These are phyloP conservation scores for Gryganskiella cystojenkinii DNA, from an alignment of 192 early-diverging fungal species.

Conservation along the genomic window DNA sequence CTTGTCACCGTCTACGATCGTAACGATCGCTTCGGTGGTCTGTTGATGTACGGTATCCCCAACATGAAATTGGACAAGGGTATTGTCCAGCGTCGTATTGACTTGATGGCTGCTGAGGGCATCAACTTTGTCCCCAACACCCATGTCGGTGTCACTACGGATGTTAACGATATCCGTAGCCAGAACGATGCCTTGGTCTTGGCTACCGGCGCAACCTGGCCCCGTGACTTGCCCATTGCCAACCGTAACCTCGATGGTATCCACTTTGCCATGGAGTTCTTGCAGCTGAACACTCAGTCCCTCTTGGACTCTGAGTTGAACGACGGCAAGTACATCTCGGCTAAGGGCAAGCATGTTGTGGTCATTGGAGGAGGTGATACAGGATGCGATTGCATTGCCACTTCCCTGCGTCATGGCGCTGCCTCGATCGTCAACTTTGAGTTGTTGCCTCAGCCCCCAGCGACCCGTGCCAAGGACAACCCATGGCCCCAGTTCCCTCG, in stretches of 20 bases:
- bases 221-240: constrained; percentile 92
- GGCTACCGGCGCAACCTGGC: constrained; percentile 97
- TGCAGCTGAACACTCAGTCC: constrained; percentile 89
- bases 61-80: constrained; percentile 99
- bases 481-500: constrained; percentile 99
- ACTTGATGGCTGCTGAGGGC: constrained; percentile 95
- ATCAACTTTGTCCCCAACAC: constrained; percentile 89
- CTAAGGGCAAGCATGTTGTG: constrained; percentile 93
- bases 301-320: constrained; percentile 84
- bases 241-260: constrained; percentile 89
- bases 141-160: constrained; percentile 88
- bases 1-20: constrained; percentile 96
- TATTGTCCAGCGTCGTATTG: constrained; percentile 92
- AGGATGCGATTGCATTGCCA: constrained; percentile 96
- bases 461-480: constrained; percentile 84
- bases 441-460: constrained; percentile 94
- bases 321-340: constrained; percentile 81
- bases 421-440: constrained; percentile 96
- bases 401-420: constrained; percentile 92
- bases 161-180: constrained; percentile 71
- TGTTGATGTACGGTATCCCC: constrained; percentile 99
- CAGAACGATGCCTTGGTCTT: constrained; percentile 87
- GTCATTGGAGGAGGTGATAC: constrained; percentile 99
- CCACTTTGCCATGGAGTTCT: constrained; percentile 99
- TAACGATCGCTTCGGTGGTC: constrained; percentile 94